These are phyloP conservation scores for Naganishia randhawae DNA, from an alignment of 768 basidiomycete genomes.

Conservation along the genomic window DNA sequence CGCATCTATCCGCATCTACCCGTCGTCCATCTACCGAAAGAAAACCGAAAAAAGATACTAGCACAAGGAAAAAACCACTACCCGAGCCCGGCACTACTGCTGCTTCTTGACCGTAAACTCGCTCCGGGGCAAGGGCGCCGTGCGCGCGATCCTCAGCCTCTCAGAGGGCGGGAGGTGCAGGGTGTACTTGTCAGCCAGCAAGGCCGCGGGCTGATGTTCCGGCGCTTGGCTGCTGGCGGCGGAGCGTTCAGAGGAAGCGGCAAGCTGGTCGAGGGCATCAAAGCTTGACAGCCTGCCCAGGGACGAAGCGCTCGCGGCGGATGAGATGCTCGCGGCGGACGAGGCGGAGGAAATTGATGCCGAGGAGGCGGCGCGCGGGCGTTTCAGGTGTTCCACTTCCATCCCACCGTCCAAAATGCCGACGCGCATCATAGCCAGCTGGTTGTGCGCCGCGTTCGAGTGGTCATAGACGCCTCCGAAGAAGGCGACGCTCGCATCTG, in stretches of 20 bases:
- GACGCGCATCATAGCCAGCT: constrained; percentile 74
- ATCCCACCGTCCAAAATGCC: constrained; percentile 65
- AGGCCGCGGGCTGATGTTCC: constrained; percentile 58
- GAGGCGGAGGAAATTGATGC: constrained; percentile 34
- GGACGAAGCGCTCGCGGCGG: constrained; percentile 34
- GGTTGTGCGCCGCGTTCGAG: constrained; percentile 80
- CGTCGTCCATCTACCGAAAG: too few species aligned
- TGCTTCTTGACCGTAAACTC: constrained; percentile 29
- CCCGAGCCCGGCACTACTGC: not conserved
- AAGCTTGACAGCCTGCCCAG: constrained; percentile 27
- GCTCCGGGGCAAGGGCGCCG: constrained; percentile 38
- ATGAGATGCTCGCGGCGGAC: constrained; percentile 32
- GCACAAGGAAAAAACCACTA: too few species aligned
- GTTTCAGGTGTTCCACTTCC: constrained; percentile 55
- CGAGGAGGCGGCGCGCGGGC: constrained; percentile 23
- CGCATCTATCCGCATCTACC: too few species aligned
- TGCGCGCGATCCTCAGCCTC: constrained; percentile 61
- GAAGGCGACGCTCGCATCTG: constrained; percentile 88
- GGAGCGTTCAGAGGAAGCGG: constrained; percentile 42
- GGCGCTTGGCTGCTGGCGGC: constrained; percentile 31
- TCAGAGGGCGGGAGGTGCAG: constrained; percentile 66
- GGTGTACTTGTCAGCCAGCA: constrained; percentile 44
- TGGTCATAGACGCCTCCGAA: constrained; percentile 89
- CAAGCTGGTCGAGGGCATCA: constrained; percentile 34
- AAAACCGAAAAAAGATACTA: too few species aligned